Evolutionary conservation across 176 grass and related monocot species (phyloP).

Genomic region (Musa itinerans): DNA sequence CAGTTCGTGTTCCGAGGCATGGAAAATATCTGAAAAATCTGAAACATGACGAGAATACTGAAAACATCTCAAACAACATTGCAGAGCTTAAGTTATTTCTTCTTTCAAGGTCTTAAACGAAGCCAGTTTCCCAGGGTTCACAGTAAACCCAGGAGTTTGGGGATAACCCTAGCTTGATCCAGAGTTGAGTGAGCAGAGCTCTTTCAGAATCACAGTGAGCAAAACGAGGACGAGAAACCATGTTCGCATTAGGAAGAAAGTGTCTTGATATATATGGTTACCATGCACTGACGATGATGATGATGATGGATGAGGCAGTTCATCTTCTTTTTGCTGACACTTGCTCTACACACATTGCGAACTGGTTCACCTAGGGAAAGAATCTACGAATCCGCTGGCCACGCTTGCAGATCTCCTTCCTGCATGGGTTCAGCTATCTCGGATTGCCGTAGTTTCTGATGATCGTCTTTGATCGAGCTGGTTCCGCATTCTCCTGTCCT

Average conservation of each 20-base stretch:
- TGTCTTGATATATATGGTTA: neutral
- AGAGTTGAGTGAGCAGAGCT: too few species aligned
- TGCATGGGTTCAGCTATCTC: neutral
- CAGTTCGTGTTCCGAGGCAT: too few species aligned
- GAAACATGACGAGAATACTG: neutral
- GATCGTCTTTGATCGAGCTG: neutral
- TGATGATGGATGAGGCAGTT: neutral
- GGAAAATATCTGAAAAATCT: neutral
- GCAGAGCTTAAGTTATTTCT: too few species aligned
- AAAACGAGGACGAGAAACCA: neutral
- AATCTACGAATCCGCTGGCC: neutral
- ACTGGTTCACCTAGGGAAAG: neutral
- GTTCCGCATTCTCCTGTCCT: neutral
- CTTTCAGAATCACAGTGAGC: neutral
- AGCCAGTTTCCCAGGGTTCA: too few species aligned
- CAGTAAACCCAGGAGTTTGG: too few species aligned
- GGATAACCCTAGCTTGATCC: too few species aligned
- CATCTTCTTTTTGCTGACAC: neutral
- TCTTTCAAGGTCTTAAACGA: too few species aligned
- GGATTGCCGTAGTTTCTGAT: neutral
- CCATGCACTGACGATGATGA: neutral
- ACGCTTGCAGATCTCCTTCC: neutral
- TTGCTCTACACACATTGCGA: neutral
- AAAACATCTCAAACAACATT: neutral
- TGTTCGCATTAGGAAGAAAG: neutral